Base-by-base conservation (phyloP, 169 alveolate genomes). In the Toxoplasma gondii region DNA sequence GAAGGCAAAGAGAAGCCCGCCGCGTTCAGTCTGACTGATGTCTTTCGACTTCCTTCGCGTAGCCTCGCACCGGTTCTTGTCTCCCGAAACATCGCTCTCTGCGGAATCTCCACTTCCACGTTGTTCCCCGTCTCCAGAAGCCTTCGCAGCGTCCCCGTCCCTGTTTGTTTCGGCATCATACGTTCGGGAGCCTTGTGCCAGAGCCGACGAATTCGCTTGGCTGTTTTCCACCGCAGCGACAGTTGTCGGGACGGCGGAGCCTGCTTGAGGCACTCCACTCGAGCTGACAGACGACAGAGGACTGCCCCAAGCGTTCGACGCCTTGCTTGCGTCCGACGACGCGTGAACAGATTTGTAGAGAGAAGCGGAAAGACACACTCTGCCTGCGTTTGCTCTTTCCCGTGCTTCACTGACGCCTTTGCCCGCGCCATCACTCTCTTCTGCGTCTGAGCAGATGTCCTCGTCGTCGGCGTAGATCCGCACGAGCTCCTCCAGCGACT, bases 1-100 rank as follows among this genome's bases (percentile, higher is more conserved):
- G 44, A 78, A 78, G 27, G 86, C 86, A 38, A 78, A 78, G 45
- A 78, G 86, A n/a, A n/a, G 45, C 29, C 86, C 86, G 22, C 86
- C 86, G 10, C 86, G 86, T 45, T 78, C 86, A 38, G 86, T 78
- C 44, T 16, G 39, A 16, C 27, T 38, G 86, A 38, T 17, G 86
- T 19, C 49, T n/a, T 16, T 34, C 39, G 83, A 70, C 34, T 10
- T n/a, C 86, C 58, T 49, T 49, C 58, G 58, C 12, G 58, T 49
- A 19, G 86, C 10, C 44, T n/a, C 49, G 86, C 19, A 41, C 45
- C 29, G 29, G 27, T 16, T 36, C 49, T 17, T 1, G 27, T 2
- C 86, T 31, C n/a, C 86, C 49, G 49, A 31, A 69, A 69, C 34
- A 5, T 69, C 82, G 34, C 43, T 22, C 7, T 7, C 34, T 7